Percentiles rank a stretch among this genome's conserved stretches.
Evolutionary conservation across 2,329 filamentous ascomycete genomes (phyloP).

Genomic region (Leptosphaerulina australis): DNA sequence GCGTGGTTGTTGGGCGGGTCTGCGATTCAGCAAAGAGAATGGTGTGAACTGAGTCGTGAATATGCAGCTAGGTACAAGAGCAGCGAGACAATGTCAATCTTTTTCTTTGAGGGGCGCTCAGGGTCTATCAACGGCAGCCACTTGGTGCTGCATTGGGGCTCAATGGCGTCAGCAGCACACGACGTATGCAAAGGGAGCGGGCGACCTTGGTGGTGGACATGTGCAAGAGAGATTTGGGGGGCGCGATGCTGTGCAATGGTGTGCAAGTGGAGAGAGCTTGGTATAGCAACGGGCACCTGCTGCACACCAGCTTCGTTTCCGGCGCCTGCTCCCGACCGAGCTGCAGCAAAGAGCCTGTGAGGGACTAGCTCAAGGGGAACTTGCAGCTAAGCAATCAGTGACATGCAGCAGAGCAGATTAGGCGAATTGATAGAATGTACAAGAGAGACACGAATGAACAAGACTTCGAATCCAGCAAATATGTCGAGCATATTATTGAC

Average conservation of each 20-base stretch:
- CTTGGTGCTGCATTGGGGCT: constrained; percentile 16
- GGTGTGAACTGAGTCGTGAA: constrained; percentile 35
- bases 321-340: constrained; percentile 7
- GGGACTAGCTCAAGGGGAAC: constrained; percentile 21
- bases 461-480: neutral
- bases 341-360: constrained; percentile 8
- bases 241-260: constrained; percentile 7
- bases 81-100: neutral
- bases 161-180: constrained; percentile 15
- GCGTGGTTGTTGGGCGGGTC: constrained; percentile 30
- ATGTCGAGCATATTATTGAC: constrained; percentile 8
- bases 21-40: constrained; percentile 37
- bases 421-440: neutral
- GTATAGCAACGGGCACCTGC: constrained; percentile 1
- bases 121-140: constrained; percentile 10
- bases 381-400: constrained; percentile 13
- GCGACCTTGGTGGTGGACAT: constrained; percentile 23
- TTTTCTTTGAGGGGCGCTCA: constrained; percentile 6
- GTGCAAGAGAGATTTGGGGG: constrained; percentile 16
- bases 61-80: neutral
- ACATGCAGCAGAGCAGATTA: constrained; percentile 5
- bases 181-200: constrained; percentile 7
- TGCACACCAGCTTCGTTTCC: neutral
- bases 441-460: neutral
- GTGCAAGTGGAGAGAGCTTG: constrained; percentile 6